These are phyloP conservation scores for Castanea crenata DNA, from an alignment of 306 rosid species.

Conservation along the genomic window DNA sequence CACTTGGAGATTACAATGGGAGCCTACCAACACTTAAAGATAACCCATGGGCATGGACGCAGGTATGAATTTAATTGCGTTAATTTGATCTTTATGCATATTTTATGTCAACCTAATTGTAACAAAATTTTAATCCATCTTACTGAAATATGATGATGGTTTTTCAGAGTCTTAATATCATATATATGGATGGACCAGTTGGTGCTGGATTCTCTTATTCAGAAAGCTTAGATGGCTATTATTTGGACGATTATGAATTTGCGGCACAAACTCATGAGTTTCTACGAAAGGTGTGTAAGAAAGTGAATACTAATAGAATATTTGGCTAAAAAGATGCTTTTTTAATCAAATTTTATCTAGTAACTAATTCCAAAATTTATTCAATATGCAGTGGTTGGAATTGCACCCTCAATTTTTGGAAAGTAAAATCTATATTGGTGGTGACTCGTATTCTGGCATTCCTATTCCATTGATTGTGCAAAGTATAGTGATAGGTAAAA, in stretches of 20 bases:
- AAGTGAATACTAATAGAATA: neutral
- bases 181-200: neutral
- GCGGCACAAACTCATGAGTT: neutral
- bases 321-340: neutral
- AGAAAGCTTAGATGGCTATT: neutral
- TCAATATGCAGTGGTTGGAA: slow-evolving; percentile 26
- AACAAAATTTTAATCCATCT: neutral
- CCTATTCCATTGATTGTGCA: slow-evolving; percentile 14
- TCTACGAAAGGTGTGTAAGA: neutral
- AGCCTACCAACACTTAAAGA: slow-evolving; percentile 17
- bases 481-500: slow-evolving; percentile 12
- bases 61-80: neutral
- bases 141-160: neutral
- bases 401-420: slow-evolving; percentile 6
- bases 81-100: neutral
- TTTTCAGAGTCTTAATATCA: neutral
- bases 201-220: slow-evolving; percentile 6
- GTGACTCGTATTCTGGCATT: slow-evolving; percentile 24
- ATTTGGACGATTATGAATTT: neutral
- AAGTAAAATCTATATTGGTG: slow-evolving; percentile 14
- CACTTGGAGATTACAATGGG: slow-evolving; percentile 20
- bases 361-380: neutral
- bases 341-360: neutral
- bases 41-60: slow-evolving; percentile 22
- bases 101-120: neutral